Conservation (phyloP, 2,329 filamentous ascomycete species). For the Parastagonospora avenae region DNA sequence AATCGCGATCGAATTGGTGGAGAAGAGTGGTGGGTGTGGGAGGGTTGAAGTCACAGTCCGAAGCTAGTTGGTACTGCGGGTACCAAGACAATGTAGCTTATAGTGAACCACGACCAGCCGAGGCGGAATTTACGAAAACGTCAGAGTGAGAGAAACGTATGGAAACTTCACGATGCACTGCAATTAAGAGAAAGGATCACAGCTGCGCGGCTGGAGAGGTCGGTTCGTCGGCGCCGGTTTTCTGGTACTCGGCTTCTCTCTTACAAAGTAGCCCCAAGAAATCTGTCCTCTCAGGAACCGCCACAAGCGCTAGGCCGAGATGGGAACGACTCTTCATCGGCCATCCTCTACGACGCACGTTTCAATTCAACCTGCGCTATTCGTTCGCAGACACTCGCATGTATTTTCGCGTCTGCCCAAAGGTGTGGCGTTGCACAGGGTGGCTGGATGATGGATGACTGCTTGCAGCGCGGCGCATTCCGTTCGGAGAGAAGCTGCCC, state of each 20-base stretch:
- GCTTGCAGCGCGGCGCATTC: no score
- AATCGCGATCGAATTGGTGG: not conserved
- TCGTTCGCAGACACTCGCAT: not conserved
- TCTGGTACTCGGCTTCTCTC: slow-evolving; percentile 11
- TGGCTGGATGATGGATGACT: no score
- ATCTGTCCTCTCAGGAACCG: slow-evolving; percentile 28
- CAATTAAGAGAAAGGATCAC: not conserved
- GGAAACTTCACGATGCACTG: not conserved
- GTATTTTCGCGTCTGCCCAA: not conserved
- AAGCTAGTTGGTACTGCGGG: not conserved
- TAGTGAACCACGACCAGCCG: no score
- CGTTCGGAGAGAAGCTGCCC: no score
- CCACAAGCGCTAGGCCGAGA: slow-evolving; percentile 1
- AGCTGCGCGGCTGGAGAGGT: slow-evolving; percentile 1
- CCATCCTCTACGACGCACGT: slow-evolving; percentile 6
- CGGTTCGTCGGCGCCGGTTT: slow-evolving; percentile 1
- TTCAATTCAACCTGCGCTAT: slow-evolving; percentile 5
- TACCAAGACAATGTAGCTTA: no score
- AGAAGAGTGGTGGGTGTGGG: not conserved
- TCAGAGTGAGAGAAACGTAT: not conserved
- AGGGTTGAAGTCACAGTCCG: not conserved
- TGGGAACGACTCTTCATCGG: not conserved
- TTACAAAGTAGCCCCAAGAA: slow-evolving; percentile 18
- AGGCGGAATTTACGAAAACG: no score
- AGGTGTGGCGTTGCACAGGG: not conserved